Evolutionary conservation across 2,329 filamentous ascomycete species (phyloP).

Genomic region (Curvularia lunata): DNA sequence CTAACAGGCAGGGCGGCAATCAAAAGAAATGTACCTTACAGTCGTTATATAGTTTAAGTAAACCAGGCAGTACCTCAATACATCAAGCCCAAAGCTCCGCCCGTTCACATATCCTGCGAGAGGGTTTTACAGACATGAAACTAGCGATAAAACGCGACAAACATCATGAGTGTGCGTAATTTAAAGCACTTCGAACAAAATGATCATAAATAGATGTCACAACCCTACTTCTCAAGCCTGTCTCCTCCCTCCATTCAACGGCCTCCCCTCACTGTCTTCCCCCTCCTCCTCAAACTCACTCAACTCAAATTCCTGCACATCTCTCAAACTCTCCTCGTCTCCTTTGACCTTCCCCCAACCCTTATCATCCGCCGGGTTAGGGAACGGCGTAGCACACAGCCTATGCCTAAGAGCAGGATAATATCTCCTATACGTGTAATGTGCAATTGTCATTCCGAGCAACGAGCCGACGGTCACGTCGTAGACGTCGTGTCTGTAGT

Average conservation of each 20-base stretch:
- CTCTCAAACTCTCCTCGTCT: conserved; percentile 52
- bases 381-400: conserved; percentile 61
- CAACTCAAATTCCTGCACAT: conserved; percentile 44
- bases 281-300: conserved; percentile 43
- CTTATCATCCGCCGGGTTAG: conserved; percentile 45
- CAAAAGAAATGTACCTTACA: too few species aligned
- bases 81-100: too few species aligned
- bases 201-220: not conserved
- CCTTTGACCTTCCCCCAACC: conserved; percentile 52
- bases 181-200: not conserved
- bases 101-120: too few species aligned
- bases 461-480: conserved; percentile 64
- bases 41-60: too few species aligned
- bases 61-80: too few species aligned
- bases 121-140: too few species aligned
- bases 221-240: not conserved
- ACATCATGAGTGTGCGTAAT: not conserved
- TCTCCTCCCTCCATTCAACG: conserved; percentile 30
- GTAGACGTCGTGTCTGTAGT: conserved; percentile 69
- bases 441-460: conserved; percentile 62
- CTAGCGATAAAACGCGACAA: too few species aligned
- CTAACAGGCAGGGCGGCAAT: too few species aligned
- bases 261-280: conserved; percentile 30
- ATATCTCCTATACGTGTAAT: conserved; percentile 66
- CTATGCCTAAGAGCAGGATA: conserved; percentile 61